phyloP scores from a whole-genome alignment of 2,329 filamentous ascomycete species.

The Monilinia fructigena region DNA sequence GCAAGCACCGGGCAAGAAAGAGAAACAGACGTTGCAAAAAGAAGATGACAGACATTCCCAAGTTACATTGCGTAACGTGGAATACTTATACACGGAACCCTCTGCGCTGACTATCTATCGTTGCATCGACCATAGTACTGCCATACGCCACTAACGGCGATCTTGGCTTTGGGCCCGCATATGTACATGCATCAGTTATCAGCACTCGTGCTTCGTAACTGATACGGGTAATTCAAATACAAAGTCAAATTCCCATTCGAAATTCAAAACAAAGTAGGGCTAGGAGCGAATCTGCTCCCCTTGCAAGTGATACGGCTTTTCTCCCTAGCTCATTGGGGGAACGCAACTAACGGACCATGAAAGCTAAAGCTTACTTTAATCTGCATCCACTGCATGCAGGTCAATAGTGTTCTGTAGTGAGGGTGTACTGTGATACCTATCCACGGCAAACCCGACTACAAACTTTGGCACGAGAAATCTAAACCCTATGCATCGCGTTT shows the following conservation, averaged over 20 bases:
- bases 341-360: not conserved
- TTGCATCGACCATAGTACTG: slow-evolving; percentile 1
- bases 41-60: not conserved
- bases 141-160: not conserved
- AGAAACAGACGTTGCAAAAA: not conserved
- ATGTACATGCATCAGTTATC: slow-evolving; percentile 5
- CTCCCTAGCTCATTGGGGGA: not conserved
- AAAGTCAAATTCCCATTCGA: not conserved
- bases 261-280: not conserved
- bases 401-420: too few species aligned
- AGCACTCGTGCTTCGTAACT: slow-evolving; percentile 5
- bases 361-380: slow-evolving; percentile 2
- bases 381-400: too few species aligned
- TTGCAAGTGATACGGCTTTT: not conserved
- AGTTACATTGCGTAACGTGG: slow-evolving; percentile 6
- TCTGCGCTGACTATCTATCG: slow-evolving; percentile 6
- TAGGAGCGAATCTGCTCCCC: not conserved
- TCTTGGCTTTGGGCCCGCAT: not conserved
- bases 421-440: not conserved
- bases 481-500: slow-evolving; percentile 14
- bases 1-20: not conserved
- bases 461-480: not conserved
- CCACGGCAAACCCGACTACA: not conserved
- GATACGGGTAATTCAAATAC: slow-evolving; percentile 7
- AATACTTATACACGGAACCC: slow-evolving; percentile 9